A percentile compares a stretch with the other conserved stretches of the same genome.
Conservation (phyloP, 148 eudicot species). For the Arbutus unedo region DNA sequence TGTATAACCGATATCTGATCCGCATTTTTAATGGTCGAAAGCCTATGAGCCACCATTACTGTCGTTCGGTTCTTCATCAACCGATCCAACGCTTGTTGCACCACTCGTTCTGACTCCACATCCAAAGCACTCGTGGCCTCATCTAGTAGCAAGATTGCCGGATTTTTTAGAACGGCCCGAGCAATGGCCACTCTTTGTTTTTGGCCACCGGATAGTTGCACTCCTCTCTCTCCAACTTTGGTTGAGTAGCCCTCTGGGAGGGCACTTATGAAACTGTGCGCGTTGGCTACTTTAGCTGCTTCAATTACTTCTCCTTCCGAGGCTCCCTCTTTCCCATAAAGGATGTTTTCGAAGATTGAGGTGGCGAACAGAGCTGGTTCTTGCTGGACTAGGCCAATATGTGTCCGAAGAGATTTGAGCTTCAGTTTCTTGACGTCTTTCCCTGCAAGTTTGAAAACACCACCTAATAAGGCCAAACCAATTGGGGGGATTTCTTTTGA, state of each 20-base stretch:
- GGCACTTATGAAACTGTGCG: constrained; percentile 79
- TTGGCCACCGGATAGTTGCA: constrained; percentile 95
- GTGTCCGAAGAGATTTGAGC: constrained; percentile 75
- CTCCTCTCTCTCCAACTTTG: constrained; percentile 88
- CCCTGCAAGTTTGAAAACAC: constrained; percentile 31
- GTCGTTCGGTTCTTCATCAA: constrained; percentile 89
- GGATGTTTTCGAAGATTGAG: constrained; percentile 83
- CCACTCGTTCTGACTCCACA: constrained; percentile 80
- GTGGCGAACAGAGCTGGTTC: constrained; percentile 97
- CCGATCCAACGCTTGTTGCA: constrained; percentile 81
- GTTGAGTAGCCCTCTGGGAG: constrained; percentile 97
- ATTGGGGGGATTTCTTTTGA: background rate
- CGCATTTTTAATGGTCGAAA: constrained; percentile 84
- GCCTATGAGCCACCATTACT: constrained; percentile 79
- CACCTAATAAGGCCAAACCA: background rate
- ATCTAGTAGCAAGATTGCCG: constrained; percentile 71
- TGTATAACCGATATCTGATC: constrained; percentile 87
- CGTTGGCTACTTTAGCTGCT: constrained; percentile 88
- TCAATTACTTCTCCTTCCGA: constrained; percentile 78
- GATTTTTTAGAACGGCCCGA: constrained; percentile 81
- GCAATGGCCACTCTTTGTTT: constrained; percentile 98
- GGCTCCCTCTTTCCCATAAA: constrained; percentile 91
- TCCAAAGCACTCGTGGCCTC: constrained; percentile 96
- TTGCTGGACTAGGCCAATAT: constrained; percentile 92
- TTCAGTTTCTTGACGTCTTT: constrained; percentile 75